Conservation (phyloP, 2,329 filamentous ascomycete species). For the Colletotrichum musicola region DNA sequence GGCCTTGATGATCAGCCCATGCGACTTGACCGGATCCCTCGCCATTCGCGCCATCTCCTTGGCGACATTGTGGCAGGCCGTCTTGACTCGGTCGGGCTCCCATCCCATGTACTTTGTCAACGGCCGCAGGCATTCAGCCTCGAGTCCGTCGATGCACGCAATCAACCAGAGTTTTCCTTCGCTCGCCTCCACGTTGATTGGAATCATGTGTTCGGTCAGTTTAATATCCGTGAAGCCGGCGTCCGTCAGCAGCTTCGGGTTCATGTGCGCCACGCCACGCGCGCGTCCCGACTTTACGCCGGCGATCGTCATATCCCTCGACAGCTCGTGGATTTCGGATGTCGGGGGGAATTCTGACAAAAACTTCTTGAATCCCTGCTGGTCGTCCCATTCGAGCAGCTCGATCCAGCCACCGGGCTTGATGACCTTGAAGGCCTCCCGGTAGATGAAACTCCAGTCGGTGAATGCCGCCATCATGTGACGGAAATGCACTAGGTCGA, state of each 20-base stretch:
- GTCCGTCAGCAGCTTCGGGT: constrained; percentile 58
- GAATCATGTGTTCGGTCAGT: constrained; percentile 61
- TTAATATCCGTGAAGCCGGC: constrained; percentile 66
- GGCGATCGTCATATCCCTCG: constrained; percentile 57
- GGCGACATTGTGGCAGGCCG: constrained; percentile 60
- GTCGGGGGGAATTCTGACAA: constrained; percentile 57
- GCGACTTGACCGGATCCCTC: constrained; percentile 57
- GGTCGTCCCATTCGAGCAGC: constrained; percentile 65
- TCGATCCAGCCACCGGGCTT: constrained; percentile 71
- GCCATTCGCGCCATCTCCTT: constrained; percentile 63
- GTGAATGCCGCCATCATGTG: constrained; percentile 68
- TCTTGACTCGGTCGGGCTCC: constrained; percentile 62
- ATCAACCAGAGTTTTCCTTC: constrained; percentile 68
- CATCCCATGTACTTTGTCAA: constrained; percentile 67
- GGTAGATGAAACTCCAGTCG: constrained; percentile 68
- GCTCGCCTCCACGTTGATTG: constrained; percentile 58
- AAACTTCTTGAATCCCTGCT: constrained; percentile 50
- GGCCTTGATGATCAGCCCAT: constrained; percentile 60
- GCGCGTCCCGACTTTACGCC: constrained; percentile 59
- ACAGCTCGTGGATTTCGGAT: constrained; percentile 58
- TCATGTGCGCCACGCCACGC: constrained; percentile 60
- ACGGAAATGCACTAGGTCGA: constrained; percentile 70
- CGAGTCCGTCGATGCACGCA: constrained; percentile 63
- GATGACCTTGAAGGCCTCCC: constrained; percentile 64
- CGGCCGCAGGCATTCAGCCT: constrained; percentile 62